Percentiles rank a stretch among this genome's conserved stretches.
Conservation (phyloP, 2,329 filamentous ascomycete genomes). For the Aspergillus aculeatinus region DNA sequence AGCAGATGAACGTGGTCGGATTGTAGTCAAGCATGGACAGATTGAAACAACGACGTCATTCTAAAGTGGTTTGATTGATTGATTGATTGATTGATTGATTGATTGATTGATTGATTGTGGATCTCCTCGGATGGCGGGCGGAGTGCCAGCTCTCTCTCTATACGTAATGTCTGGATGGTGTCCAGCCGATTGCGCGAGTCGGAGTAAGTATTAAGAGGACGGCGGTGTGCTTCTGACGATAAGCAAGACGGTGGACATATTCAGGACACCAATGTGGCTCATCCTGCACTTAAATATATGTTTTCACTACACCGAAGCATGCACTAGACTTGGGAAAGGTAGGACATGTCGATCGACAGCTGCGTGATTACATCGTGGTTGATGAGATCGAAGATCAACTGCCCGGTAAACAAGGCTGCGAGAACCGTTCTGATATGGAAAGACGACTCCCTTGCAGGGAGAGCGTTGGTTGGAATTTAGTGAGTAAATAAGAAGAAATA, state of each 20-base stretch:
- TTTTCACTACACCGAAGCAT: background rate
- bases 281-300: background rate
- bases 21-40: too few relatives aligned
- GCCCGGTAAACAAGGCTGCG: background rate
- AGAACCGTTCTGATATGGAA: background rate
- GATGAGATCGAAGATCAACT: background rate
- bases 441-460: slow-evolving; percentile 17
- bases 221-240: too few relatives aligned
- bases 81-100: too few relatives aligned
- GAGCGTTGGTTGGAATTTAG: slow-evolving; percentile 6
- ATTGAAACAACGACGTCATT: background rate
- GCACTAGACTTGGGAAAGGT: background rate
- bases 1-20: too few relatives aligned
- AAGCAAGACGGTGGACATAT: too few relatives aligned
- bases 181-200: too few relatives aligned
- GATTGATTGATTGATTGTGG: background rate
- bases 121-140: too few relatives aligned
- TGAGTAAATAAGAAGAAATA: slow-evolving; percentile 21
- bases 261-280: too few relatives aligned
- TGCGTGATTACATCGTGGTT: background rate
- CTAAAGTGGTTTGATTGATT: background rate
- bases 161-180: too few relatives aligned
- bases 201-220: too few relatives aligned
- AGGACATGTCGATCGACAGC: background rate
- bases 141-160: too few relatives aligned